Evolutionary conservation across 2,329 filamentous ascomycete species (phyloP).

Genomic region (Akanthomyces muscarius): DNA sequence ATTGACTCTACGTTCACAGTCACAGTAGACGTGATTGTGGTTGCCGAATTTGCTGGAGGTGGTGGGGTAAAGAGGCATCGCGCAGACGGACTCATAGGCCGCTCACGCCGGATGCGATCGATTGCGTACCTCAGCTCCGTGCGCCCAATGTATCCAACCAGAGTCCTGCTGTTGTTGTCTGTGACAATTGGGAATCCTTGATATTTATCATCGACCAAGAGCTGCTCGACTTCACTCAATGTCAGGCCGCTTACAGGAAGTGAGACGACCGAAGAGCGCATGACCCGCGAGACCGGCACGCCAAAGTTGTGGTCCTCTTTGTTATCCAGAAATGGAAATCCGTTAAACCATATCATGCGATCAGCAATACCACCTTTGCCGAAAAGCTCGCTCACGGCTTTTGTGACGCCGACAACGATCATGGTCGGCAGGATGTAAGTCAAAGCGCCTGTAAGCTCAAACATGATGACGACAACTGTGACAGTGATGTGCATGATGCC

Average conservation of each 20-base stretch:
- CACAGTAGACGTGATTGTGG: slow-evolving; percentile 41
- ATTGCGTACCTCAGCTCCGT: slow-evolving; percentile 91
- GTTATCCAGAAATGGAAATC: slow-evolving; percentile 93
- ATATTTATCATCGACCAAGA: slow-evolving; percentile 74
- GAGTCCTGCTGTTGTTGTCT: slow-evolving; percentile 61
- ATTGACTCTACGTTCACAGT: slow-evolving; percentile 57
- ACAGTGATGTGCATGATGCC: slow-evolving; percentile 99
- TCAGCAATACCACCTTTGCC: slow-evolving; percentile 97
- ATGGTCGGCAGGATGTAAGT: slow-evolving; percentile 97
- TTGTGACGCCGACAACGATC: slow-evolving; percentile 97
- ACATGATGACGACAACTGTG: slow-evolving; percentile 98
- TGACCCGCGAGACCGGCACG: slow-evolving; percentile 84
- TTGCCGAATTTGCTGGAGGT: slow-evolving; percentile 27
- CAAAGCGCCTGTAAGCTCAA: slow-evolving; percentile 93
- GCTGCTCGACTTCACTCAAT: slow-evolving; percentile 69
- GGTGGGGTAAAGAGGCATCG: slow-evolving; percentile 69
- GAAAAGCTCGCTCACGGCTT: slow-evolving; percentile 84
- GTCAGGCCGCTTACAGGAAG: slow-evolving; percentile 72
- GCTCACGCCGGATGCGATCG: slow-evolving; percentile 69
- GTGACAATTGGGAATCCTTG: slow-evolving; percentile 93
- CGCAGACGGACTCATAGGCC: slow-evolving; percentile 61
- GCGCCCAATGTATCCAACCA: slow-evolving; percentile 88
- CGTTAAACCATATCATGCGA: slow-evolving; percentile 98
- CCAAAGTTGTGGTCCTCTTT: slow-evolving; percentile 98
- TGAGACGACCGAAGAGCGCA: slow-evolving; percentile 72